phyloP scores from a whole-genome alignment of 2,329 filamentous ascomycete genomes.

The Claviceps cyperi region DNA sequence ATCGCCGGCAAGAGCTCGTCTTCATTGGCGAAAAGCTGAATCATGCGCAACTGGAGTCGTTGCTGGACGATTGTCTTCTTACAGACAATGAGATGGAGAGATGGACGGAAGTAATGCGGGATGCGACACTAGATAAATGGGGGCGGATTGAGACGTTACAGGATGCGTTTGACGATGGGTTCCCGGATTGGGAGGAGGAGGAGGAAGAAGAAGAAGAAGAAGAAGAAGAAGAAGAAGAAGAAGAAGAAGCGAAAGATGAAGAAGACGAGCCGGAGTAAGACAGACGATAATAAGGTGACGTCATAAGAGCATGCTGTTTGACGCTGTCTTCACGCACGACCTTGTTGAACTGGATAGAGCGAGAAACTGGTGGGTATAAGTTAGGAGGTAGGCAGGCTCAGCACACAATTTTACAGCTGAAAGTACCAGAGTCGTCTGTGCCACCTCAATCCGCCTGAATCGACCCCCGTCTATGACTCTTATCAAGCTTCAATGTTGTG shows the following conservation, averaged over 20 bases:
- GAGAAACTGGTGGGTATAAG: no score
- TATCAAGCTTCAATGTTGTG: no score
- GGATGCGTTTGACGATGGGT: conserved; percentile 43
- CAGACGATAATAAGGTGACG: conserved; percentile 11
- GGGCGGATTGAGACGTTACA: conserved; percentile 31
- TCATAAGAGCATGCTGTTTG: conserved; percentile 9
- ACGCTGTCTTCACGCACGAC: neutral
- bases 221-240: conserved; percentile 10
- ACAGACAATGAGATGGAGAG: conserved; percentile 41
- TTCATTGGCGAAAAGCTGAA: conserved; percentile 58
- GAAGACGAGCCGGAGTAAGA: conserved; percentile 11
- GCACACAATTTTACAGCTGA: no score
- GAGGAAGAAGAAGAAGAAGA: conserved; percentile 25
- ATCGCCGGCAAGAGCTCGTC: conserved; percentile 56
- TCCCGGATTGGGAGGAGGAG: conserved; percentile 39
- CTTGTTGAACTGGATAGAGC: no score
- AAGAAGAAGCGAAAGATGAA: conserved; percentile 13
- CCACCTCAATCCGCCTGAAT: no score
- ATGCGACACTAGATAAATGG: conserved; percentile 18
- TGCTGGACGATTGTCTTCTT: conserved; percentile 47
- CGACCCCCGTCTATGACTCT: no score
- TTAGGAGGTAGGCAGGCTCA: no score
- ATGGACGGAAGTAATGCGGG: conserved; percentile 39
- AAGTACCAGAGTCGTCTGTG: no score
- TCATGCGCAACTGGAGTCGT: conserved; percentile 29